Conservation (phyloP, 345 rosid genomes). For the Murraya koenigii region DNA sequence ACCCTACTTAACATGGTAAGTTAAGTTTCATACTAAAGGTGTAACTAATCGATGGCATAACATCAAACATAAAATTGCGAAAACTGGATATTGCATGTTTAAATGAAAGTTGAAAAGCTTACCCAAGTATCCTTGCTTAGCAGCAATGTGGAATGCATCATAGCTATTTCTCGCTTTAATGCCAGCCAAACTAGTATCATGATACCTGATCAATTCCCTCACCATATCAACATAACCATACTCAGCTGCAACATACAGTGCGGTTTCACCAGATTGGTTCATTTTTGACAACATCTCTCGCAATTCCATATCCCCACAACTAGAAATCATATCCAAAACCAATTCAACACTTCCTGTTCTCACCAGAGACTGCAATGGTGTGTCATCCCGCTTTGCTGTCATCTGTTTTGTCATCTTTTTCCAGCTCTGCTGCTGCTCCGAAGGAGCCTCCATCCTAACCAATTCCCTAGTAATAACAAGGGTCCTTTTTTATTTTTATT, state of each 20-base stretch:
- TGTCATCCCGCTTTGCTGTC: conserved; percentile 73
- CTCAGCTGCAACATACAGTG: conserved; percentile 83
- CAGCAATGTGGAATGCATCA: conserved; percentile 90
- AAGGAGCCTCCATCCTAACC: conserved; percentile 26
- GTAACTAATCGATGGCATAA: not conserved
- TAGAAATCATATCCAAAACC: conserved; percentile 47
- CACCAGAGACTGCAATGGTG: conserved; percentile 59
- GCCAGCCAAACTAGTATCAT: conserved; percentile 54
- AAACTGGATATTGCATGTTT: not conserved
- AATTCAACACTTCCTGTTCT: conserved; percentile 56
- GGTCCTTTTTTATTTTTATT: no score
- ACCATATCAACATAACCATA: conserved; percentile 59
- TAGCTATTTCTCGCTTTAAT: conserved; percentile 73
- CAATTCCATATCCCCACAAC: conserved; percentile 39
- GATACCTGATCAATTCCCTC: conserved; percentile 55
- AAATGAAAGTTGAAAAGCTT: conserved; percentile 20
- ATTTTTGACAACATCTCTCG: conserved; percentile 52
- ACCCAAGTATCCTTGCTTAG: conserved; percentile 82
- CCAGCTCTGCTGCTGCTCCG: conserved; percentile 37
- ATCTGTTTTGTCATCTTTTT: conserved; percentile 68
- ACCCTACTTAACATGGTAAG: not conserved
- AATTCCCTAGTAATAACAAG: not conserved
- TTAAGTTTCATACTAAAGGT: not conserved
- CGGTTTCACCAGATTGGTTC: conserved; percentile 86
- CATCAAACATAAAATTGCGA: not conserved